A percentile compares a stretch with the other conserved stretches of the same genome.
phyloP scores from a whole-genome alignment of 169 alveolate species.

The Plasmodium knowlesi region DNA sequence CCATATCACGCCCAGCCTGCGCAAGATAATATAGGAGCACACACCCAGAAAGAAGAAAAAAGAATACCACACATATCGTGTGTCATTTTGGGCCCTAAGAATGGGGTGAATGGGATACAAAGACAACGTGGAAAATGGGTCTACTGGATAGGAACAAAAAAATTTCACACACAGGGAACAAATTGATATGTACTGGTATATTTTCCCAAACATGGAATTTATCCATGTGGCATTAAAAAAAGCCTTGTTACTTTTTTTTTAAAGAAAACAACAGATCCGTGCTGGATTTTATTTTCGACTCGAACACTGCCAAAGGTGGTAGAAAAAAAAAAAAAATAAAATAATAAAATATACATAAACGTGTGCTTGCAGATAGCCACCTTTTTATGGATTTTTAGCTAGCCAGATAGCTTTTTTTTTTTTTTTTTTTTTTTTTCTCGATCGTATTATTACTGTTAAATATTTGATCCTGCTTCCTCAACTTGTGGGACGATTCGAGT shows the following conservation, averaged over 20 bases:
- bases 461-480: constrained; percentile 68
- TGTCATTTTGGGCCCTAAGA: constrained; percentile 54
- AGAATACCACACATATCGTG: constrained; percentile 70
- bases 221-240: background rate
- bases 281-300: constrained; percentile 50
- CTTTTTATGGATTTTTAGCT: background rate
- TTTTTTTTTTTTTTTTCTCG: background rate
- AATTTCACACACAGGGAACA: background rate
- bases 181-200: background rate
- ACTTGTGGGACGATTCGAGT: constrained; percentile 59
- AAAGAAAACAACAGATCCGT: constrained; percentile 52
- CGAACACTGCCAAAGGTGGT: constrained; percentile 30
- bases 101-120: background rate
- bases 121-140: background rate
- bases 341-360: too few species aligned
- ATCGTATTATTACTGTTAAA: constrained; percentile 27
- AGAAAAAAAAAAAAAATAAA: background rate
- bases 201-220: background rate
- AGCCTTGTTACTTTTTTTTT: constrained; percentile 30
- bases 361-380: too few species aligned
- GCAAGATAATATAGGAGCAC: constrained; percentile 34
- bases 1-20: constrained; percentile 66
- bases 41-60: constrained; percentile 62
- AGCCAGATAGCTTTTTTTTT: background rate
- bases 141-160: background rate